phyloP scores from a whole-genome alignment of 2,329 filamentous ascomycete genomes.

The Lecanosticta acicola region DNA sequence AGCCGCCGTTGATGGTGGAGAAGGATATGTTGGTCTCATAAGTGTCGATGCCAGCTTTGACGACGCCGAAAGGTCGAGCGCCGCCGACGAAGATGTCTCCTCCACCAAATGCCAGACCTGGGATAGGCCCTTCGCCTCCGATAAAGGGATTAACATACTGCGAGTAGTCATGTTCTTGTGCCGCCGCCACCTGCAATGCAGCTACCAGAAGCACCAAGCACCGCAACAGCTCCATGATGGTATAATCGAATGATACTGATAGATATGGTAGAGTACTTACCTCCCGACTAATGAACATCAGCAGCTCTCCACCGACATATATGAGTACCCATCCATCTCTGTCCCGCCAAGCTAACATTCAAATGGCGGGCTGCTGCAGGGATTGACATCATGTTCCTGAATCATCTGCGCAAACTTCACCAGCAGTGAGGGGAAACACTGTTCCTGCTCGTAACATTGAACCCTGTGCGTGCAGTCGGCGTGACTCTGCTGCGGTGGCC shows the following conservation, averaged over 20 bases:
- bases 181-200: background rate
- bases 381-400: conserved; percentile 4
- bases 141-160: conserved; percentile 49
- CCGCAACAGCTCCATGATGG: background rate
- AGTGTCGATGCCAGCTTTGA: conserved; percentile 42
- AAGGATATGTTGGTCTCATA: conserved; percentile 29
- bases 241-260: background rate
- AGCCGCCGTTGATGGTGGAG: conserved; percentile 40
- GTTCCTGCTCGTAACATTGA: background rate
- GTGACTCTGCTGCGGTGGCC: background rate
- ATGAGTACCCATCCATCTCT: background rate
- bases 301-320: background rate
- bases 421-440: conserved; percentile 1
- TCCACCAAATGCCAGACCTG: conserved; percentile 41
- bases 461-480: background rate
- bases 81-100: conserved; percentile 42
- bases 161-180: conserved; percentile 32
- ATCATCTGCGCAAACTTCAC: background rate
- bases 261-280: background rate
- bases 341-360: background rate
- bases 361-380: background rate
- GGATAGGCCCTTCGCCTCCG: conserved; percentile 43
- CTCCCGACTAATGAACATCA: background rate
- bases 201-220: background rate
- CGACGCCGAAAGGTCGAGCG: conserved; percentile 39